Evolutionary conservation across 2,329 filamentous ascomycete species (phyloP), one percentile per base, ranked within the genome.

Genomic region (Xylaria digitata): DNA sequence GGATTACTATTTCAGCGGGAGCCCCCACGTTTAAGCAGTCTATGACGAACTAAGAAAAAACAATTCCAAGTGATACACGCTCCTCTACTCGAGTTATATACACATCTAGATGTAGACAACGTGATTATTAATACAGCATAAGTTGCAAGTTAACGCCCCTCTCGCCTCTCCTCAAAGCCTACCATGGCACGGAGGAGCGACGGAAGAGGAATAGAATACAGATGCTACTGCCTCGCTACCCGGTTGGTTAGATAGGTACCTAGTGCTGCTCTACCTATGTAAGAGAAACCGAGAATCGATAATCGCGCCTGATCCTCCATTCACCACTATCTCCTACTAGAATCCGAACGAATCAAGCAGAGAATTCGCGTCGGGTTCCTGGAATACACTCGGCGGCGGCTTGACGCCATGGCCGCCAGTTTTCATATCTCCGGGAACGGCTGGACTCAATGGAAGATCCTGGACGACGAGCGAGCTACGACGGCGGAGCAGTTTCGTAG

Each of bases 311-410:
- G 4, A 23, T 21, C 30, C 13, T 21, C 19, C 15, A 42, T 8
- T 19, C 19, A 46, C 32, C 19, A 30, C 17, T 6, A 9, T 23
- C 19, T n/a, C 37, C n/a, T 6, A 7, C 34, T 70, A 98, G 77
- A 98, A 96, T 1, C 95, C 95, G 85, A 98, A 98, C 78, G 88
- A 94, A 83, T 98, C 95, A 73, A 98, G 83, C 75, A 99, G 80
- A 66, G 93, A 95, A 77, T 88, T 93, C 32, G 92, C 87, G 81
- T 97, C 94, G n/a, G 96, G 96, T 79, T 99, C 96, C 73, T 96
- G 86, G 77, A 98, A 98, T 69, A 90, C 89, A 21, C 91, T 93
- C 1, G 93, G 89, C 17, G 90, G 85, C 15, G 87, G 84, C 74
- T 90, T 74, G 13, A 70, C 80, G 76, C 73, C 79, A 34, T 37